A percentile compares a stretch with the other conserved stretches of the same genome.
These are phyloP conservation scores for Nitzschia putrida DNA, from an alignment of 108 stramenopile genomes.

Conservation along the genomic window DNA sequence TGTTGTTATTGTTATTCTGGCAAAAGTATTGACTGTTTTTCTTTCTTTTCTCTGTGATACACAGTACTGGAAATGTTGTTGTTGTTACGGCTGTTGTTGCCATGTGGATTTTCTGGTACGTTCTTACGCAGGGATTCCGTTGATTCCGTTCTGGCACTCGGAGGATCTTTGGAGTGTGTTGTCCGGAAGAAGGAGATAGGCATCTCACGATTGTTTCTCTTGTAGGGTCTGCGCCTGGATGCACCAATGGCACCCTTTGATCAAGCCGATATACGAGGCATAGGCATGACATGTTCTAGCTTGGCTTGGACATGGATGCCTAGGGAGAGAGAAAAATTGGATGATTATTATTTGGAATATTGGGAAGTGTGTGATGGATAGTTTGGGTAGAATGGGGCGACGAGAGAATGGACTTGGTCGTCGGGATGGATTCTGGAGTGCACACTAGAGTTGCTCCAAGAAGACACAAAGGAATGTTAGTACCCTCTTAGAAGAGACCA, in stretches of 20 bases:
- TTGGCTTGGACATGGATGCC: too few relatives aligned
- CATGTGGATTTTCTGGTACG: conserved; percentile 87
- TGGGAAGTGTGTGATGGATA: too few relatives aligned
- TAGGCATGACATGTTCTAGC: conserved; percentile 13
- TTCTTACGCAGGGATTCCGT: conserved; percentile 4
- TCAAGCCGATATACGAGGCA: conserved; percentile 85
- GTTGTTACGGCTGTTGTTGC: conserved; percentile 63
- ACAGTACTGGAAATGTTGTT: conserved; percentile 81
- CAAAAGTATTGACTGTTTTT: too few relatives aligned
- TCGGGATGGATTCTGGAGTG: neutral
- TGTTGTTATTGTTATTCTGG: conserved; percentile 9
- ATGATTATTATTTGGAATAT: too few relatives aligned
- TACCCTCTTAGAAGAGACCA: neutral
- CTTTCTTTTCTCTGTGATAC: conserved; percentile 6
- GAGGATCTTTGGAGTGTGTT: neutral
- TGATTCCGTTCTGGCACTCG: neutral
- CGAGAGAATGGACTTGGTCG: conserved; percentile 1
- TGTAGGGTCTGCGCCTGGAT: conserved; percentile 83
- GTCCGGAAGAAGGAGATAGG: too few relatives aligned
- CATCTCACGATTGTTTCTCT: neutral
- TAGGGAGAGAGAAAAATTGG: too few relatives aligned
- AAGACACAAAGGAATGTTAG: too few relatives aligned
- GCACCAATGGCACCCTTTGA: conserved; percentile 94
- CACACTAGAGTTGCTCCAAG: neutral
- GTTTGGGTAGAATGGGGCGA: too few relatives aligned